Evolutionary conservation across 768 basidiomycete genomes (phyloP).

Genomic region (Candolleomyces eurysporus): DNA sequence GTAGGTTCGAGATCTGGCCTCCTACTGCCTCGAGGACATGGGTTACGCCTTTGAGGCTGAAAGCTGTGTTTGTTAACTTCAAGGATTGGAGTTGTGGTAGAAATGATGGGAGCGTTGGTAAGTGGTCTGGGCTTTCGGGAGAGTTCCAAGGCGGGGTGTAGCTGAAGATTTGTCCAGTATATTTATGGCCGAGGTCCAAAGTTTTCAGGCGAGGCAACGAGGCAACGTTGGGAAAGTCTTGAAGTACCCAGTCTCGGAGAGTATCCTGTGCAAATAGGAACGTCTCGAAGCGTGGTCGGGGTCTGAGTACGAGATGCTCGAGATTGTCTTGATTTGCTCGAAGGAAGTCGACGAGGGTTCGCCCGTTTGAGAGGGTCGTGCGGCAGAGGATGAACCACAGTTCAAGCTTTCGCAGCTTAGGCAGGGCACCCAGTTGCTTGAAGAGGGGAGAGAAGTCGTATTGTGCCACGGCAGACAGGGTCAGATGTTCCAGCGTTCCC

Average conservation of each 20-base stretch:
- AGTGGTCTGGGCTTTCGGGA: neutral
- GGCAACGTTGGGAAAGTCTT: neutral
- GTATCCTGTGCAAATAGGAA: neutral
- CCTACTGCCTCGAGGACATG: neutral
- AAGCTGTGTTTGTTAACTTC: neutral
- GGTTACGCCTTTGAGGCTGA: neutral
- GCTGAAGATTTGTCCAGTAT: no score
- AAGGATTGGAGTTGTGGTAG: neutral
- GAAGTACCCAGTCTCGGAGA: neutral
- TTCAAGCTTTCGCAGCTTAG: slow-evolving; percentile 6
- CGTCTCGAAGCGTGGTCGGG: slow-evolving; percentile 16
- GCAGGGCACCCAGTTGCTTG: neutral
- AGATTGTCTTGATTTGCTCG: slow-evolving; percentile 7
- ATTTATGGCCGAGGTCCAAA: neutral
- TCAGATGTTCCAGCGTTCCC: neutral
- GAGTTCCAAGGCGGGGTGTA: no score
- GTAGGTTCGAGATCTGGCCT: neutral
- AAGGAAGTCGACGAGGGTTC: slow-evolving; percentile 5
- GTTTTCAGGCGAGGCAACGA: slow-evolving; percentile 5
- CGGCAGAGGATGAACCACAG: slow-evolving; percentile 1
- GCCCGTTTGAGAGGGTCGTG: neutral
- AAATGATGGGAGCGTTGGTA: neutral
- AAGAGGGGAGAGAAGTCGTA: slow-evolving; percentile 10
- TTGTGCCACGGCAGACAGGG: neutral
- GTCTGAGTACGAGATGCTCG: slow-evolving; percentile 11